Base-by-base conservation (phyloP, 2,329 filamentous ascomycete species). In the Boeremia lycopersici region DNA sequence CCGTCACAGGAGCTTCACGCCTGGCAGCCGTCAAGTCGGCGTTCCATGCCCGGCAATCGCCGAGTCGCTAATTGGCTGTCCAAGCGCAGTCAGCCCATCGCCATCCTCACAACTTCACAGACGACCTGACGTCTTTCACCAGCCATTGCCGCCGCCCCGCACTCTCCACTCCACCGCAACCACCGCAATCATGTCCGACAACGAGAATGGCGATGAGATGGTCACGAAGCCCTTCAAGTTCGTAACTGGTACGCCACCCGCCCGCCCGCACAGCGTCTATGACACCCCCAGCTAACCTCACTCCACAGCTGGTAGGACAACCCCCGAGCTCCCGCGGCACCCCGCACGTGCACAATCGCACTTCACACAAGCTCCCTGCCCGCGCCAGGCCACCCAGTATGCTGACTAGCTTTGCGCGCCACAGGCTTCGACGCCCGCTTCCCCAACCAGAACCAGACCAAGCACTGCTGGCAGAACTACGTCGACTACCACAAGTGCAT, bases 391-490 rank as follows among this genome's bases (percentile, higher is more conserved):
- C 5, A 34, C 28, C 39, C 36, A 28, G 60, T 48, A 42, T 62
- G 53, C 62, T 69, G 46, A 67, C 63, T 43, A 53, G 56, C 60
- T 61, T 52, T 56, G 56, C 62, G 64, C 61, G 57, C 45, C 45
- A 48, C 63, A 97, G 95, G 95, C 84, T 96, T 96, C 84, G 95
- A 99, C 79, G 95, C 95, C 80, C 93, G 95, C 79, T 99, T 98
- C 84, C 95, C 95, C 76, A 96, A 99, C 85, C 83, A 87, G 84
- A 99, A 99, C 84, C 91, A 95, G 79, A 88, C 93, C 82, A 97
- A 97, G 89, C 93, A 99, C 87, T 99, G 95, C 91, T 99, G 95
- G 95, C 96, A 99, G 81, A 99, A 99, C 87, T 99, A 99, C 82
- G 95, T 99, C 83, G 95, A 99, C 81, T 98, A 99, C 86, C 91